Evolutionary conservation across 2,329 filamentous ascomycete genomes (phyloP).

Genomic region (Helminthosporium solani): DNA sequence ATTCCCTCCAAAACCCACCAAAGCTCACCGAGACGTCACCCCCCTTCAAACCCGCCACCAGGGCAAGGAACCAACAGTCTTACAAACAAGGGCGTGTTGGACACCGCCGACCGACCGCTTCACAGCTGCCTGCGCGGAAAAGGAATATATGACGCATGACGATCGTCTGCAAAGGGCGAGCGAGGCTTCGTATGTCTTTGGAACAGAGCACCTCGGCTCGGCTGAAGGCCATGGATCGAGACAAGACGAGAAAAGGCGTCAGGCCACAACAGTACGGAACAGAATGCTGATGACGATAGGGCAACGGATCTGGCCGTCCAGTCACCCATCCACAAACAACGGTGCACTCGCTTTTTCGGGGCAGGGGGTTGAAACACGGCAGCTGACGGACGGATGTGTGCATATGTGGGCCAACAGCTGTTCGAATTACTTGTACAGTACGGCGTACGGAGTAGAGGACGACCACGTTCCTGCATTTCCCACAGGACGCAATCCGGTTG

Average conservation of each 20-base stretch:
- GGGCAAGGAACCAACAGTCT: background rate
- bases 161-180: conserved; percentile 1
- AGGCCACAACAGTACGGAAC: background rate
- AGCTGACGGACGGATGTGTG: conserved; percentile 16
- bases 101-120: background rate
- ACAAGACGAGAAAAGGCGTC: background rate
- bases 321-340: conserved; percentile 11
- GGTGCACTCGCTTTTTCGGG: conserved; percentile 7
- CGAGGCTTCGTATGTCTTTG: background rate
- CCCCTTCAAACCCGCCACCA: background rate
- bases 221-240: background rate
- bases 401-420: conserved; percentile 10
- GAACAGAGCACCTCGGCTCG: background rate
- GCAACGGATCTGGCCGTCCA: background rate
- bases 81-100: background rate
- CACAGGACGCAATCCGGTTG: conserved; percentile 12
- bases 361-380: conserved; percentile 28
- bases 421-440: conserved; percentile 10
- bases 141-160: conserved; percentile 1
- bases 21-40: background rate
- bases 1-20: background rate
- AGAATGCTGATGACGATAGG: background rate
- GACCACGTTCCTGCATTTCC: conserved; percentile 30
- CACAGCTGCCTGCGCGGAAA: conserved; percentile 1
- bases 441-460: no score